Percentiles rank a stretch among this genome's conserved stretches.
These are phyloP conservation scores for Colletotrichum sublineola DNA, from an alignment of 2,329 filamentous ascomycete genomes.

Conservation along the genomic window DNA sequence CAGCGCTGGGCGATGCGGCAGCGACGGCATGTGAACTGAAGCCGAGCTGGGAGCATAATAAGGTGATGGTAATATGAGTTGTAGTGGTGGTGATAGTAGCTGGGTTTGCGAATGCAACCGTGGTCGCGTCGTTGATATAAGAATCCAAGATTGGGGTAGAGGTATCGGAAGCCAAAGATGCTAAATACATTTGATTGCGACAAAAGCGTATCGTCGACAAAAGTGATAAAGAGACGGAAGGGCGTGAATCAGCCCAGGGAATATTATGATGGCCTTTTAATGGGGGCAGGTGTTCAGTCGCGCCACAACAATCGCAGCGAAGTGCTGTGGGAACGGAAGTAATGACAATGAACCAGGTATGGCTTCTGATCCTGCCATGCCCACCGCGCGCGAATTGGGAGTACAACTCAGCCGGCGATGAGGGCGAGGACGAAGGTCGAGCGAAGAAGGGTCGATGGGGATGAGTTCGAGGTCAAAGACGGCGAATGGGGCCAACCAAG, in stretches of 20 bases:
- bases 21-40: conserved; percentile 52
- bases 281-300: conserved; percentile 5
- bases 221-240: not conserved
- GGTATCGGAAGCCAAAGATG: conserved; percentile 11
- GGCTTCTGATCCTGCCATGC: conserved; percentile 15
- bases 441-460: not conserved
- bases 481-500: not conserved
- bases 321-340: not conserved
- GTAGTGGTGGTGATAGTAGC: not conserved
- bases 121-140: not conserved
- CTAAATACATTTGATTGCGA: conserved; percentile 27
- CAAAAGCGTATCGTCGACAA: not conserved
- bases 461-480: conserved; percentile 2
- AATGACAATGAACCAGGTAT: conserved; percentile 1
- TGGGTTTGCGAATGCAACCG: conserved; percentile 3
- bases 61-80: conserved; percentile 14
- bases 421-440: conserved; percentile 3
- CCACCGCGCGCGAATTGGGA: conserved; percentile 1
- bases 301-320: conserved; percentile 22
- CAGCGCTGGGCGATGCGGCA: conserved; percentile 52
- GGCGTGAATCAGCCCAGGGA: not conserved
- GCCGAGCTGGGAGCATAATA: conserved; percentile 52
- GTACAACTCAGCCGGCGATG: not conserved
- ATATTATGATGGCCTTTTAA: not conserved
- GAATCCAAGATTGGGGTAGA: conserved; percentile 1